A percentile compares a stretch with the other conserved stretches of the same genome.
Conservation (phyloP, 768 basidiomycete species). For the Porphyrellus cyaneotinctus region DNA sequence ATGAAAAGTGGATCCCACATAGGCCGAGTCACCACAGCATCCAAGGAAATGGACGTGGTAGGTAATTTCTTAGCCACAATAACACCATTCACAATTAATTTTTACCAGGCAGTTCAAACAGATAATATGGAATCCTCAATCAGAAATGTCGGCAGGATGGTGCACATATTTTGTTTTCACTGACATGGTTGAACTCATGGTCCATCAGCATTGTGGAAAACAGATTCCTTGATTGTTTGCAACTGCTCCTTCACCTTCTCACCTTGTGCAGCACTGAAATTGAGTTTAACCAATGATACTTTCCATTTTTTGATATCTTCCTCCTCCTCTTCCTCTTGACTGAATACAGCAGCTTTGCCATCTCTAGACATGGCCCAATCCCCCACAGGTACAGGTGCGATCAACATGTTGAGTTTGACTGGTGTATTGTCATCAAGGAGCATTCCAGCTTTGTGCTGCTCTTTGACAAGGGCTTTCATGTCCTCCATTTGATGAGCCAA, state of each 20-base stretch:
- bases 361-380: conserved; percentile 44
- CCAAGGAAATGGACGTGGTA: too few species aligned
- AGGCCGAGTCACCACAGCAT: too few species aligned
- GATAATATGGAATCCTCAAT: too few species aligned
- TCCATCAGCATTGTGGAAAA: conserved; percentile 56
- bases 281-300: conserved; percentile 83
- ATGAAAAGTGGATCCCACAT: too few species aligned
- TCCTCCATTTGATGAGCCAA: conserved; percentile 93
- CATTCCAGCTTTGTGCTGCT: too few species aligned
- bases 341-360: conserved; percentile 62
- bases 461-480: conserved; percentile 86
- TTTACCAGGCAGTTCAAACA: too few species aligned
- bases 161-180: too few species aligned
- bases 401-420: conserved; percentile 78
- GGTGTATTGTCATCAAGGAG: conserved; percentile 89
- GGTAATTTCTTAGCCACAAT: too few species aligned
- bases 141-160: too few species aligned
- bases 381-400: conserved; percentile 45
- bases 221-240: conserved; percentile 70
- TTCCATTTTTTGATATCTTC: conserved; percentile 75
- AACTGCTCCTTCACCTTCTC: conserved; percentile 80
- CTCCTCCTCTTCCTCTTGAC: conserved; percentile 84
- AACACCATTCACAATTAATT: too few species aligned
- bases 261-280: conserved; percentile 79
- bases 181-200: too few species aligned